Base-by-base conservation (phyloP, 179 eudicot species). In the Heliamphora pulchella region DNA sequence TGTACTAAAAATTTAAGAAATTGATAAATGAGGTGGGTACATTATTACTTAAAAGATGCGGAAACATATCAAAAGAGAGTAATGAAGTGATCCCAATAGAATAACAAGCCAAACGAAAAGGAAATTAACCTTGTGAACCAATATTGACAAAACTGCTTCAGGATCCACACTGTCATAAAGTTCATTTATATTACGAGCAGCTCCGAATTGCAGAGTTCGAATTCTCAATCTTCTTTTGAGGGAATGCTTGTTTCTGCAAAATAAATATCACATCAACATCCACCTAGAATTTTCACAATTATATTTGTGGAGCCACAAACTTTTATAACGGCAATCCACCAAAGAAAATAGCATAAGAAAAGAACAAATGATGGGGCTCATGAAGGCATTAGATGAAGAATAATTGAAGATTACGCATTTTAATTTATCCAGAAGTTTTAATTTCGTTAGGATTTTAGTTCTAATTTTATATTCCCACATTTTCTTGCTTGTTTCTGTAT, bases 81-180 rank as follows among this genome's bases (percentile, higher is more conserved):
- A 72, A 15, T 77, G 18, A 63, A 43, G 39, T 43, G 5, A 53
- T 22, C 55, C n/a, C 8, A 13, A 66, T 41, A 61, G 8, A 43
- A 55, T 2, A 77, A 22, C 11, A n/a, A 81, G 64, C 13, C 62
- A 68, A 55, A 70, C 44, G 10, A 4, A 73, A 62, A 63, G 5
- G 69, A 50, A 77, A 55, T 41, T 61, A 83, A 93, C 98, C 98
- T 95, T 94, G 87, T 95, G 98, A 88, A 95, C 96, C 58, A 95
- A 92, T 78, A 95, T 86, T 11, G 98, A 90, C 69, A 95, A 92
- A 79, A 95, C 91, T 79, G 91, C 98, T 86, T 95, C 98, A 81
- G 96, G 87, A 85, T 95, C 98, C 80, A 95, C 98, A 86, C 89
- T 91, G 78, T 95, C 98, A 85, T 93, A 95, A 15, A 93, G 90